Conservation (phyloP, 2,329 filamentous ascomycete species). For the Penicillium sp. region DNA sequence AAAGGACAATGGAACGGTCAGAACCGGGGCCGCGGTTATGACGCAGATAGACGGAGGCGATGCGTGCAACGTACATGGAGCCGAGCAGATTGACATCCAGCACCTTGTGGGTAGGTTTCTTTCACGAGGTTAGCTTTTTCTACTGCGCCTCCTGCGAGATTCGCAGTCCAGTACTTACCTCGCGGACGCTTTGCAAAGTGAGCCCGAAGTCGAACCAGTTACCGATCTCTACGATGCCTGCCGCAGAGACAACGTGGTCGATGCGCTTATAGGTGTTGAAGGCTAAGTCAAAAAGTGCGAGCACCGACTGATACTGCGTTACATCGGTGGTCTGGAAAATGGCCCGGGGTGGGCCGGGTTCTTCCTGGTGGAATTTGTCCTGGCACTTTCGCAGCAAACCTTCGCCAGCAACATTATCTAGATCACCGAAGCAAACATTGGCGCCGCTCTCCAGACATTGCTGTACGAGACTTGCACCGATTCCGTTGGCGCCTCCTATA, state of each 20-base stretch:
- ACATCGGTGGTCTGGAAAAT: constrained; percentile 47
- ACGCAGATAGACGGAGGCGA: constrained; percentile 49
- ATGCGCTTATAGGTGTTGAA: constrained; percentile 44
- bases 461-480: constrained; percentile 42
- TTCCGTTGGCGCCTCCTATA: constrained; percentile 44
- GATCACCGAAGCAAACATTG: constrained; percentile 45
- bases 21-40: constrained; percentile 33
- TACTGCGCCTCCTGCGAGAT: neutral
- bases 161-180: constrained; percentile 24
- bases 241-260: constrained; percentile 49
- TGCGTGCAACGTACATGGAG: constrained; percentile 46
- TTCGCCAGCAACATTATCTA: constrained; percentile 33
- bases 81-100: constrained; percentile 49
- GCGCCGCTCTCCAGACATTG: constrained; percentile 39
- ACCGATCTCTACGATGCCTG: constrained; percentile 44
- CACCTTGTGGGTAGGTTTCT: constrained; percentile 35
- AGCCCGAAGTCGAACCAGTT: constrained; percentile 47
- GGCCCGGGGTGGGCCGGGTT: constrained; percentile 18
- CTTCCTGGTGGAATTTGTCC: constrained; percentile 13
- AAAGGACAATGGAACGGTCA: constrained; percentile 44
- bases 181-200: constrained; percentile 42
- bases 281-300: constrained; percentile 47
- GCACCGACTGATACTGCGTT: constrained; percentile 44
- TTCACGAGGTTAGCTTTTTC: constrained; percentile 6
- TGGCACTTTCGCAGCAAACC: constrained; percentile 22